Conservation (phyloP, 2,329 filamentous ascomycete genomes). For the Sporothrix pallida region DNA sequence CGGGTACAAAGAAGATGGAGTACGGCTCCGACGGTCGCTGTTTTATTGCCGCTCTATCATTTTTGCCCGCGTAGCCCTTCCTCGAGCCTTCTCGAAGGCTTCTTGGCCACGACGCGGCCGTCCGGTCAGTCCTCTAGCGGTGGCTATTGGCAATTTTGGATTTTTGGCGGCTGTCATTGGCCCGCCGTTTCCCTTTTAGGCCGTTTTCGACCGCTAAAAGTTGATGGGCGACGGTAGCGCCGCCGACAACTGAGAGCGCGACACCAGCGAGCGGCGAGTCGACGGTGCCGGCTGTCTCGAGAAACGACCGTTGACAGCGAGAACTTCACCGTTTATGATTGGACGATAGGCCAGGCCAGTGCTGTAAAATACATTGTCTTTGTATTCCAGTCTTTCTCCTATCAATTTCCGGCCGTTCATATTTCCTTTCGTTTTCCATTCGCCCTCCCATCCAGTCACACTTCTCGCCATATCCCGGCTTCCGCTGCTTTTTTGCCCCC, state of each 20-base stretch:
- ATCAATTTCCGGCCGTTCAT: not conserved
- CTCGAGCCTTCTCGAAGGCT: not conserved
- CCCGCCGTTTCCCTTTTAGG: not conserved
- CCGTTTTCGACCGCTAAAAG: not conserved
- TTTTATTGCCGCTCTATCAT: not conserved
- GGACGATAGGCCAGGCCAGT: not conserved
- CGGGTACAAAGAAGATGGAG: not conserved
- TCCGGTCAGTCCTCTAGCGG: conserved; percentile 3
- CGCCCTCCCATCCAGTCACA: not conserved
- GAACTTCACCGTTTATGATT: no score
- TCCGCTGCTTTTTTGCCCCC: not conserved
- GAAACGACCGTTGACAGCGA: not conserved
- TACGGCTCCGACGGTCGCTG: conserved; percentile 3
- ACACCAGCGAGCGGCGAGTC: not conserved
- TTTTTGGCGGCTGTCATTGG: not conserved
- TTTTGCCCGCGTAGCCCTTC: not conserved
- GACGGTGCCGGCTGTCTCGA: not conserved
- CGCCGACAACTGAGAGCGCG: not conserved
- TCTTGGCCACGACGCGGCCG: not conserved
- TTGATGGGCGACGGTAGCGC: not conserved
- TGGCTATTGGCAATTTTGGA: not conserved
- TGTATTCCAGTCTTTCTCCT: not conserved
- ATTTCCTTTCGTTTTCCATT: not conserved
- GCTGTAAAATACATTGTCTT: not conserved
- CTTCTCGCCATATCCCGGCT: not conserved